These are phyloP conservation scores for Podaxis carcinomalis DNA, from an alignment of 768 basidiomycete genomes.

Conservation along the genomic window DNA sequence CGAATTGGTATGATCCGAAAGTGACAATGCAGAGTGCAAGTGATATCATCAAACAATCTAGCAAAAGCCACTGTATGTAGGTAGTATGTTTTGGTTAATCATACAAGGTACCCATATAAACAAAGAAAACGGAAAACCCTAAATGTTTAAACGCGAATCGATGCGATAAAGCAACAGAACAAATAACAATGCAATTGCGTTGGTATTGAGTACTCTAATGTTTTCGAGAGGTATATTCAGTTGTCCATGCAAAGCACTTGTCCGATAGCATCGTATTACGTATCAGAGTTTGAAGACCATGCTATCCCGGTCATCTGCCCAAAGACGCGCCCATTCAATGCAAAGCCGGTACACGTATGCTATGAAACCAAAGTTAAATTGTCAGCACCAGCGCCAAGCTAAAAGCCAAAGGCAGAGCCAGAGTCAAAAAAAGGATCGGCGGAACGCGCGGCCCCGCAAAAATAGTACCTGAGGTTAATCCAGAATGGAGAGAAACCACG, in stretches of 20 bases:
- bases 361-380: constrained; percentile 20
- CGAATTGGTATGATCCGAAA: not conserved
- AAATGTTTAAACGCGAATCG: too few relatives aligned
- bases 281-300: constrained; percentile 30
- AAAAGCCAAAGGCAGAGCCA: not conserved
- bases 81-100: not conserved
- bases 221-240: not conserved
- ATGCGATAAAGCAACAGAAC: too few relatives aligned
- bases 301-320: constrained; percentile 74
- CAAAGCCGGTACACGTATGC: constrained; percentile 82
- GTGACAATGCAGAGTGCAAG: not conserved
- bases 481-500: not conserved
- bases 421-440: not conserved
- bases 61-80: not conserved
- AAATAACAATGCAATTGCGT: too few relatives aligned
- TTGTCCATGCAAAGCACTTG: not conserved
- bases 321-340: constrained; percentile 80
- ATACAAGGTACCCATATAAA: not conserved
- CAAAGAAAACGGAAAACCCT: not conserved
- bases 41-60: not conserved
- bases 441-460: not conserved
- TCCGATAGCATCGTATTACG: not conserved
- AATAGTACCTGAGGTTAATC: not conserved
- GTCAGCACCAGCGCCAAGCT: not conserved
- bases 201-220: not conserved